Evolutionary conservation across 1,139 yeast genomes (phyloP).

Genomic region (Blastobotrys serpentis): DNA sequence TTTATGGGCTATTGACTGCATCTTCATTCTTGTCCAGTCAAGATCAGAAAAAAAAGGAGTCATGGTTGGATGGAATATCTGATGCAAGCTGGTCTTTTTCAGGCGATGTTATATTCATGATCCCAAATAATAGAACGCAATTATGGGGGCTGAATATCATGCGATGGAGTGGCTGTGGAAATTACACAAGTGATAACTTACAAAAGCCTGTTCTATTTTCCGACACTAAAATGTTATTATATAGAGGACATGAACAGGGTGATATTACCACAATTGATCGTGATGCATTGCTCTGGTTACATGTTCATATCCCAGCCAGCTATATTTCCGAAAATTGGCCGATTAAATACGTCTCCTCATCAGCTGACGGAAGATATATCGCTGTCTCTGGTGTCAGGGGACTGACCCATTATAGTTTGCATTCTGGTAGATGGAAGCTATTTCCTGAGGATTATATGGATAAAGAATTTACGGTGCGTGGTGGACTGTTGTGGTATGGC

Average conservation of each 20-base stretch:
- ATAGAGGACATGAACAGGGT: constrained; percentile 42
- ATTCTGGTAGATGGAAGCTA: constrained; percentile 44
- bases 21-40: constrained; percentile 33
- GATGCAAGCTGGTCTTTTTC: constrained; percentile 37
- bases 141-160: constrained; percentile 34
- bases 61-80: constrained; percentile 37
- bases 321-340: constrained; percentile 46
- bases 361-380: constrained; percentile 43
- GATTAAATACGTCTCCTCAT: constrained; percentile 38
- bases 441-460: constrained; percentile 40
- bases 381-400: constrained; percentile 46
- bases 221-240: constrained; percentile 40
- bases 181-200: constrained; percentile 32
- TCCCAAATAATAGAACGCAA: constrained; percentile 18
- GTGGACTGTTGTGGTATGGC: constrained; percentile 46
- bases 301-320: constrained; percentile 41
- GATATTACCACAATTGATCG: constrained; percentile 41
- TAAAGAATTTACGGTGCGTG: constrained; percentile 42
- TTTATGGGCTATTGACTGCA: constrained; percentile 39
- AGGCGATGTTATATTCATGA: constrained; percentile 33
- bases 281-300: constrained; percentile 42
- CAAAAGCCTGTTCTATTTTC: constrained; percentile 39
- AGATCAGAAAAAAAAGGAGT: constrained; percentile 29
- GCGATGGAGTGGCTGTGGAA: constrained; percentile 37
- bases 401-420: constrained; percentile 41